Evolutionary conservation across 1,139 yeast genomes (phyloP), one percentile per base, ranked within the genome.

Genomic region (Blastobotrys serpentis): DNA sequence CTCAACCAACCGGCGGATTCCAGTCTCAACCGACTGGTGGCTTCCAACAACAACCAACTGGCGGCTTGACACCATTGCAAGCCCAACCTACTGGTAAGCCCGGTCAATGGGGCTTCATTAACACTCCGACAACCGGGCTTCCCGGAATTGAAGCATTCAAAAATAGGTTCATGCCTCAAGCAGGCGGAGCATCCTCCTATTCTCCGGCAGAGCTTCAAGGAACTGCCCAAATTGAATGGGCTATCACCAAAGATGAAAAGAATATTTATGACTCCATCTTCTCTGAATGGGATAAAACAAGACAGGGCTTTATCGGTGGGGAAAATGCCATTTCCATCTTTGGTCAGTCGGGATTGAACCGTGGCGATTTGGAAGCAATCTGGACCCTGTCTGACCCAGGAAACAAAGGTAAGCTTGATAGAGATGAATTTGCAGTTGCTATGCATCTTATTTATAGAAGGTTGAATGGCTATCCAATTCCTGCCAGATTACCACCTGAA

Each of bases 361-460:
- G 97, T 66, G 77, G 81, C 7, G 97, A 90, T 58, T 75, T 92
- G 54, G 98, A 90, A 65, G 75, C 82, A 33, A 87, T 92, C 54
- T 92, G 98, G 98, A 88, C 88, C 62, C 75, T 92, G 61, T 79
- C 96, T n/a, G 98, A 92, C 65, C 82, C 92, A 52, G 86, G 87
- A 57, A 88, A 90, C 66, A 79, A 88, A 46, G 98, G 97, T 14
- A 78, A 77, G 46, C 86, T 92, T 59, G 78, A 88, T 46, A 80
- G 79, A 59, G 78, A 83, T 59, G 98, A 92, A 67, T 92, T 92
- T 67, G 83, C 95, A 1, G 92, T 92, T 59, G 98, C 98, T 4
- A 85, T 92, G 85, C 94, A 85, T 66, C 77, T 94, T 61, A 95
- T 94, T 33, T 94, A 89, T 66, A 84, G 85, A 67, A 82, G 81